Evolutionary conservation across 495 filamentous ascomycete genomes (phyloP).

Genomic region (Geoglossum glabrum): DNA sequence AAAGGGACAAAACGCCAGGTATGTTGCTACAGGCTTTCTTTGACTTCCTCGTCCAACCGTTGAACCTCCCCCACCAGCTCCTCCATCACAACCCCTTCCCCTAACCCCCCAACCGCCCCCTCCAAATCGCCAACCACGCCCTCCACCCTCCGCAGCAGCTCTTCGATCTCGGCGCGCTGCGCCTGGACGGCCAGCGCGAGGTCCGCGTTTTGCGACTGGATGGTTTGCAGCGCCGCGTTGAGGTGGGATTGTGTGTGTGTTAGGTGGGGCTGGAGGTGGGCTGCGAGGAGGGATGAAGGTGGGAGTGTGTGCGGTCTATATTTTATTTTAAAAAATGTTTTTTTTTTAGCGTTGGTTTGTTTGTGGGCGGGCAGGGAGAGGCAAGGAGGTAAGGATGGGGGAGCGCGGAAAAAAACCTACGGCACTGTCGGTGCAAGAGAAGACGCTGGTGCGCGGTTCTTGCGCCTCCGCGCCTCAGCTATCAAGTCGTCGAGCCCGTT

Average conservation of each 20-base stretch:
- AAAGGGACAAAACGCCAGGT: too few relatives aligned
- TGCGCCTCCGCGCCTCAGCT: conserved; percentile 43
- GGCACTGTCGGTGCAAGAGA: conserved; percentile 18
- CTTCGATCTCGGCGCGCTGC: conserved; percentile 58
- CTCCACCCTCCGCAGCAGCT: conserved; percentile 42
- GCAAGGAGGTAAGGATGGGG: conserved; percentile 8
- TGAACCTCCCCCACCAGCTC: not conserved
- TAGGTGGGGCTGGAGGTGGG: conserved; percentile 52
- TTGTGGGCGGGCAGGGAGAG: conserved; percentile 4
- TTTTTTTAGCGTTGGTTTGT: not conserved
- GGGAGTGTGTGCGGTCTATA: conserved; percentile 59
- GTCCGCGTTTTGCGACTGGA: conserved; percentile 40
- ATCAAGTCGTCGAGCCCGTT: conserved; percentile 71
- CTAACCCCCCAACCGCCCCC: not conserved
- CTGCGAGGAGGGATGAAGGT: conserved; percentile 39
- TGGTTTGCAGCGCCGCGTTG: conserved; percentile 36
- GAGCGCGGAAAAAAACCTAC: conserved; percentile 19
- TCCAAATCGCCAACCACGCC: conserved; percentile 42
- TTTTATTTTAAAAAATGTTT: not conserved
- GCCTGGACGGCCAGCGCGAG: conserved; percentile 39
- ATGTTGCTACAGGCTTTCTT: too few relatives aligned
- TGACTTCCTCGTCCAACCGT: not conserved
- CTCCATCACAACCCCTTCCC: not conserved
- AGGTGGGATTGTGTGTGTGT: conserved; percentile 37
- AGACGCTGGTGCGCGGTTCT: conserved; percentile 8